Evolutionary conservation across 1,139 yeast genomes (phyloP), one percentile per base, ranked within the genome.

Genomic region (Protomyces macrosporus): DNA sequence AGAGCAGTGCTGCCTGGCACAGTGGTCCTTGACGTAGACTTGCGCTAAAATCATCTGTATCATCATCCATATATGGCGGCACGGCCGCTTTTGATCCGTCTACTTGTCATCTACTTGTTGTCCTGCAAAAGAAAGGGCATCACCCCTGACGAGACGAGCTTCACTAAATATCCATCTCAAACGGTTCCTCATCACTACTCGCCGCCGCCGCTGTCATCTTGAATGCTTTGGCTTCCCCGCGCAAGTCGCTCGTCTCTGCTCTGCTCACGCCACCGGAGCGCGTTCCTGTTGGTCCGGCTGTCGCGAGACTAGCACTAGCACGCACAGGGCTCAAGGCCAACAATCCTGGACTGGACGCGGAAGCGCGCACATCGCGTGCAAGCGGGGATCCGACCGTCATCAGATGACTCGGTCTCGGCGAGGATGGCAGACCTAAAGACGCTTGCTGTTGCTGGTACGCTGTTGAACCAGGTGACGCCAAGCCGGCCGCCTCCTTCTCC

Each of bases 341-440:
- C 16, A 9, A 12, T 16, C 14, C 32, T 7, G 48, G 53, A 37
- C 50, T 45, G 35, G 45, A 33, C 10, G 37, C 53, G 3, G 23
- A 5, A 12, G 51, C 14, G 32, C 62, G 57, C 6, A 34, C 12
- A 14, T 45, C 50, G 37, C 63, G 53, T 9, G 58, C 58, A n/a
- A 60, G 40, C 4, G 63, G 63, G n/a, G 53, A 52, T 6, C 63
- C 63, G 54, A 60, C 53, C 35, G 54, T 53, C 58, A 53, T 16
- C 14, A 53, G 6, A n/a, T 35, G 23, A 30, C 36, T 35, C 32
- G 6, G 34, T 30, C 58, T 37, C 14, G 63, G 63, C 7, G 63
- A 60, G 30, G 50, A 33, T 32, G 53, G 58, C 36, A 45, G 40
- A 33, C n/a, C 35, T 37, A 34, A 30, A 12, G 12, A 14, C 4